A percentile compares a stretch with the other conserved stretches of the same genome.
phyloP scores from a whole-genome alignment of 805 yeast species.

The Candida ipomoeae region DNA sequence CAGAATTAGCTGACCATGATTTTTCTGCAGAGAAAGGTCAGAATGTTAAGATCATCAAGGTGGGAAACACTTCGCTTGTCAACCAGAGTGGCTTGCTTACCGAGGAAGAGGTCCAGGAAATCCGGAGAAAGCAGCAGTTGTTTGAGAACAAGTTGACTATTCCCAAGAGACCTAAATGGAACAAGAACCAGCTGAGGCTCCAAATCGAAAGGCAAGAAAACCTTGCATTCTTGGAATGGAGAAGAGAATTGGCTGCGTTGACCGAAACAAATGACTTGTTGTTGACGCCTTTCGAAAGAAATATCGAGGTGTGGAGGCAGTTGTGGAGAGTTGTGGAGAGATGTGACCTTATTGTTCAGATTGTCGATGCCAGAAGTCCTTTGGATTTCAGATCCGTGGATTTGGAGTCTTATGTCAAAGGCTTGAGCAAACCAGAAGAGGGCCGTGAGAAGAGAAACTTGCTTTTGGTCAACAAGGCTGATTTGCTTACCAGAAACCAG shows the following conservation, averaged over 20 bases:
- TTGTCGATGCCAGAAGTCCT: conserved; percentile 97
- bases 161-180: conserved; percentile 93
- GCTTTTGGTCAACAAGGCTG: conserved; percentile 89
- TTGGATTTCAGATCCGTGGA: conserved; percentile 84
- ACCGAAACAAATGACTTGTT: conserved; percentile 82
- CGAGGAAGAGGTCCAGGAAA: conserved; percentile 58
- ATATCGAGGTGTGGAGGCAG: conserved; percentile 97
- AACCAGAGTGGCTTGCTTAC: conserved; percentile 50
- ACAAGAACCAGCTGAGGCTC: conserved; percentile 58
- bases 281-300: conserved; percentile 95
- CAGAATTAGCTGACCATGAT: conserved; percentile 93
- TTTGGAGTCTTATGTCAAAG: conserved; percentile 77
- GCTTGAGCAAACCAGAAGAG: conserved; percentile 51
- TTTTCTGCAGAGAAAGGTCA: conserved; percentile 87
- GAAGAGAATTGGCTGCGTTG: conserved; percentile 79
- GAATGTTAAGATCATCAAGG: conserved; percentile 78
- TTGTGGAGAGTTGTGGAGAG: conserved; percentile 97
- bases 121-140: conserved; percentile 59
- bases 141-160: conserved; percentile 72
- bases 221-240: conserved; percentile 90
- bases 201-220: conserved; percentile 85
- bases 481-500: conserved; percentile 72
- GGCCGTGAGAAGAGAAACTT: conserved; percentile 62
- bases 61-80: conserved; percentile 48
- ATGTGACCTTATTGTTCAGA: conserved; percentile 89